These are phyloP conservation scores for Coelastrella sp. DNA, from an alignment of 139 green algal genomes.

Conservation along the genomic window DNA sequence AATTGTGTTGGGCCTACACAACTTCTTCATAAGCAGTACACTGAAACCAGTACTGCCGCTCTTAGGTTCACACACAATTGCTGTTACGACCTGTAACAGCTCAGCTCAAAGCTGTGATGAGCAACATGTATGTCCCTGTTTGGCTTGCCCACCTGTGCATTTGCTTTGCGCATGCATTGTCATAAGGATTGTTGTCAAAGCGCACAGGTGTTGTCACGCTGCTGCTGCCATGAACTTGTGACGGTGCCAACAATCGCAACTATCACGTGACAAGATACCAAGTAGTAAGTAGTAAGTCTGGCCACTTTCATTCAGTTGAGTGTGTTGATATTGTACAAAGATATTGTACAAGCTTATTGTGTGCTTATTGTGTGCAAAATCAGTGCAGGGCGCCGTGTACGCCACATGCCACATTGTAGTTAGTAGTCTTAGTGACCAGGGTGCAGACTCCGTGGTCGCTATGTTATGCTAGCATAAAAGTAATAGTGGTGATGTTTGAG, in stretches of 20 bases:
- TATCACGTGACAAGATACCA: neutral
- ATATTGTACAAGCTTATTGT: neutral
- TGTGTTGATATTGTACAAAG: neutral
- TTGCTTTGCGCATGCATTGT: neutral
- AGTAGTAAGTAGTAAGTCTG: neutral
- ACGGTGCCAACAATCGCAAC: neutral
- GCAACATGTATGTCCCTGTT: neutral
- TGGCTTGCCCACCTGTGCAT: neutral
- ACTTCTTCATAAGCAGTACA: no score
- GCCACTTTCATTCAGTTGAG: neutral
- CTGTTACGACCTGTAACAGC: no score
- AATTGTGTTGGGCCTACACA: no score
- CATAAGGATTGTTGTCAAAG: neutral
- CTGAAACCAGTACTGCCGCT: neutral
- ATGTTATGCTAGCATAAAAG: no score
- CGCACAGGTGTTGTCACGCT: neutral
- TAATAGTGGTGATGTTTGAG: no score
- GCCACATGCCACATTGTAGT: no score
- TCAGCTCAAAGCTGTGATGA: neutral
- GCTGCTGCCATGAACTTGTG: conserved; percentile 7
- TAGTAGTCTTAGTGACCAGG: no score
- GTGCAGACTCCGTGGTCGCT: no score
- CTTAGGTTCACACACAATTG: neutral
- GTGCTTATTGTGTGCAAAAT: no score
- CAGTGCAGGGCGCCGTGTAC: no score